Conservation (phyloP, 371 early-diverging fungal species). For the Syncephalastrum racemosum region DNA sequence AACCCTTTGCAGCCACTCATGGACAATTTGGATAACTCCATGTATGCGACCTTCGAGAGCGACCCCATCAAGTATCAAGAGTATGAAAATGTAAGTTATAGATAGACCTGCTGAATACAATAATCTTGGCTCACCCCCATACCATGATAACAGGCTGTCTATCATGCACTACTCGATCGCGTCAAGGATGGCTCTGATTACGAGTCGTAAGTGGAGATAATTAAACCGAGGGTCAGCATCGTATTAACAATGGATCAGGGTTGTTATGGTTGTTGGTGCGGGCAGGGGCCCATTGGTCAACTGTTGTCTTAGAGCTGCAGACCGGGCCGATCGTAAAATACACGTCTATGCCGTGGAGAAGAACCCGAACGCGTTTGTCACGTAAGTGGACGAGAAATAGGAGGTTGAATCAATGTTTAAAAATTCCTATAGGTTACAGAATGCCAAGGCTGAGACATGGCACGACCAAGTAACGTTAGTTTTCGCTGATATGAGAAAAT, state of each 20-base stretch:
- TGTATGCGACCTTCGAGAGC: slow-evolving; percentile 92
- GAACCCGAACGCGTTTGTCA: slow-evolving; percentile 92
- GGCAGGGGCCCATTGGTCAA: slow-evolving; percentile 83
- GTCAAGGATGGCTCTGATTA: slow-evolving; percentile 41
- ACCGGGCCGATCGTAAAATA: slow-evolving; percentile 62
- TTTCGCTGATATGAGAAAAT: slow-evolving; percentile 89
- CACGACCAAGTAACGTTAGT: slow-evolving; percentile 77
- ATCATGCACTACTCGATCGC: slow-evolving; percentile 62
- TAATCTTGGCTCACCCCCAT: no score
- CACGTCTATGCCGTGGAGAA: slow-evolving; percentile 89
- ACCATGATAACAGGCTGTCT: slow-evolving; percentile 48
- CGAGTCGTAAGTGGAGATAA: slow-evolving; percentile 31
- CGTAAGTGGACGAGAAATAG: slow-evolving; percentile 43
- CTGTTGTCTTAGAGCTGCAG: slow-evolving; percentile 79
- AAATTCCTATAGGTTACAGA: slow-evolving; percentile 59
- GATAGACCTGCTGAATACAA: neutral
- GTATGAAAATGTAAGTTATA: slow-evolving; percentile 72
- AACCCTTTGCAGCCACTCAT: slow-evolving; percentile 89
- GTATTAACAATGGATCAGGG: slow-evolving; percentile 29
- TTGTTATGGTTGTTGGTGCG: slow-evolving; percentile 88
- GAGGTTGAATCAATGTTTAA: neutral
- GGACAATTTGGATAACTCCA: slow-evolving; percentile 90
- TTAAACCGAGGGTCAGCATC: neutral
- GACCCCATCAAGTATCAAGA: slow-evolving; percentile 90
- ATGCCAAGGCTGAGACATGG: slow-evolving; percentile 77